These are phyloP conservation scores for Dichotomocladium elegans DNA, from an alignment of 371 early-diverging fungal genomes.

Conservation along the genomic window DNA sequence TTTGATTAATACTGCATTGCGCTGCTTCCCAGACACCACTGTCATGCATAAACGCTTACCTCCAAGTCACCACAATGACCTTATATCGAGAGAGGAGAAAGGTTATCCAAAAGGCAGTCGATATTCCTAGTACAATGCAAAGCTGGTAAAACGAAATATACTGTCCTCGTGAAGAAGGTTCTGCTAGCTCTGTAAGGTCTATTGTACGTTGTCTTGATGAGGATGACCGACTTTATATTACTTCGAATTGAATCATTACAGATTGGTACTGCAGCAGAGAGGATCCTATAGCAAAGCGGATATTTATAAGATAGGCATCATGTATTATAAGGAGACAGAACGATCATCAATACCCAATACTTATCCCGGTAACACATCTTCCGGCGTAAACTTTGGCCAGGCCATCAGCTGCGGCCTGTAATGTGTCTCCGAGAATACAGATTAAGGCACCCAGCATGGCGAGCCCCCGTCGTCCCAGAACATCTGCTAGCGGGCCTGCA, in stretches of 20 bases:
- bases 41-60: no score
- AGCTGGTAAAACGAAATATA: slow-evolving; percentile 87
- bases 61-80: no score
- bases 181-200: slow-evolving; percentile 86
- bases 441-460: slow-evolving; percentile 63
- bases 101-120: slow-evolving; percentile 36
- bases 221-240: neutral
- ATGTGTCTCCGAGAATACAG: slow-evolving; percentile 68
- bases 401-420: slow-evolving; percentile 61
- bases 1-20: neutral
- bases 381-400: slow-evolving; percentile 64
- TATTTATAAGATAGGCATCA: neutral
- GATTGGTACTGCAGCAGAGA: slow-evolving; percentile 83
- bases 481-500: slow-evolving; percentile 68
- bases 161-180: slow-evolving; percentile 81
- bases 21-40: neutral
- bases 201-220: neutral
- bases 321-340: neutral
- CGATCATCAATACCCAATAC: slow-evolving; percentile 63
- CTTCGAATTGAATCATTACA: slow-evolving; percentile 36
- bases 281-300: slow-evolving; percentile 39
- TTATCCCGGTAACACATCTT: slow-evolving; percentile 77
- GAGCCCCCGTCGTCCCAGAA: slow-evolving; percentile 71
- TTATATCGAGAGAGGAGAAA: no score
- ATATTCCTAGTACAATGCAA: slow-evolving; percentile 69